These are phyloP conservation scores for Myriosclerotinia scirpicola DNA, from an alignment of 2,329 filamentous ascomycete genomes.

Conservation along the genomic window DNA sequence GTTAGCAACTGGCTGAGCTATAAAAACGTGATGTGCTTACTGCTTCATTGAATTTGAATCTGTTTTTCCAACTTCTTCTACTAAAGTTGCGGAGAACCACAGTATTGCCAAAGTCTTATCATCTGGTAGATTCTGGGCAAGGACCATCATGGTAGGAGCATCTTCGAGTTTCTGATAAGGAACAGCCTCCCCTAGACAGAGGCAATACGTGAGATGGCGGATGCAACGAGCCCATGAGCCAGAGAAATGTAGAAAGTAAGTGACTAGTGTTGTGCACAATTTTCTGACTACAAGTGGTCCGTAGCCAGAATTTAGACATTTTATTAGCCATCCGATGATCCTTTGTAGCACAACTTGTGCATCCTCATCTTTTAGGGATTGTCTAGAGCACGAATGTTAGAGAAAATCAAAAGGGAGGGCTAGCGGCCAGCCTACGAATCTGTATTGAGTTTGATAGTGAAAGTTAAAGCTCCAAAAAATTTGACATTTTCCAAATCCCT, in stretches of 20 bases:
- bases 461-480: constrained; percentile 90
- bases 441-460: constrained; percentile 93
- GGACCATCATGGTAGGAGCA: constrained; percentile 46
- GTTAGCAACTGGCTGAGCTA: constrained; percentile 22
- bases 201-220: constrained; percentile 60
- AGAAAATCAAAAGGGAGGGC: neutral
- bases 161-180: constrained; percentile 51
- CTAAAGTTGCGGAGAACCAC: constrained; percentile 64
- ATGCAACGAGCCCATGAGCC: constrained; percentile 65
- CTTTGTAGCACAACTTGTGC: constrained; percentile 59
- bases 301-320: constrained; percentile 52
- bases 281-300: constrained; percentile 68
- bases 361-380: constrained; percentile 56
- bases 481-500: constrained; percentile 72
- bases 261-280: constrained; percentile 73
- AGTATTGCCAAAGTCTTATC: constrained; percentile 57
- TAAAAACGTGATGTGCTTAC: constrained; percentile 41
- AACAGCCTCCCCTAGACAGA: constrained; percentile 50
- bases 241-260: constrained; percentile 72
- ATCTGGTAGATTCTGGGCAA: constrained; percentile 50
- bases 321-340: constrained; percentile 62
- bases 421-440: constrained; percentile 60
- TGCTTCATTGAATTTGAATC: constrained; percentile 61
- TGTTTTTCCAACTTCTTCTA: constrained; percentile 67
- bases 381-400: constrained; percentile 39